These are phyloP conservation scores for Suillus americanus DNA, from an alignment of 768 basidiomycete species.

Conservation along the genomic window DNA sequence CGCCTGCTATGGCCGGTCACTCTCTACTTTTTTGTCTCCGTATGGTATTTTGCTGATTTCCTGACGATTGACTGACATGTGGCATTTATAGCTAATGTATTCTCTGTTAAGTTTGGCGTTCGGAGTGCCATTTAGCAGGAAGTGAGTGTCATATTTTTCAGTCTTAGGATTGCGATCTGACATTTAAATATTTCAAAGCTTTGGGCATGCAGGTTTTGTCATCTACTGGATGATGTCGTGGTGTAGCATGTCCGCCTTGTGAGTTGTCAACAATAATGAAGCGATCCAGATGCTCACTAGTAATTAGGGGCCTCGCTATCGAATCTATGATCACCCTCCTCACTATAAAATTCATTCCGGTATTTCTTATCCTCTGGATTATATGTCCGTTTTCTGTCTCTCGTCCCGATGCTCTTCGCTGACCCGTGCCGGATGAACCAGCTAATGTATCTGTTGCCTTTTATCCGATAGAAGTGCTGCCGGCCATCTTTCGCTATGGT, in stretches of 20 bases:
- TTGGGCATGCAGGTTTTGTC: slow-evolving; percentile 52
- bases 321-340: slow-evolving; percentile 60
- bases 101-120: slow-evolving; percentile 61
- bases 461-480: slow-evolving; percentile 60
- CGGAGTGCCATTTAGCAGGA: slow-evolving; percentile 51
- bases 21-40: slow-evolving; percentile 43
- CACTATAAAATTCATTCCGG: slow-evolving; percentile 49
- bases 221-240: slow-evolving; percentile 71
- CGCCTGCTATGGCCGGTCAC: slow-evolving; percentile 39
- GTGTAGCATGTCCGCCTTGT: slow-evolving; percentile 56
- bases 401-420: background rate
- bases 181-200: slow-evolving; percentile 27
- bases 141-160: slow-evolving; percentile 29
- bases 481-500: slow-evolving; percentile 61
- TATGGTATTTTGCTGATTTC: slow-evolving; percentile 20
- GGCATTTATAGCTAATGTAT: slow-evolving; percentile 46
- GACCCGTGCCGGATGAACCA: slow-evolving; percentile 19
- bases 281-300: background rate
- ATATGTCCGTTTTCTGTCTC: slow-evolving; percentile 43
- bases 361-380: slow-evolving; percentile 67
- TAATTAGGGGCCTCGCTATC: slow-evolving; percentile 54
- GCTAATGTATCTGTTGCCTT: slow-evolving; percentile 58
- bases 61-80: background rate
- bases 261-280: slow-evolving; percentile 21
- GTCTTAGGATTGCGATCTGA: background rate